Evolutionary conservation across 257 asterid species (phyloP).

Genomic region (Solanum lignicaule): DNA sequence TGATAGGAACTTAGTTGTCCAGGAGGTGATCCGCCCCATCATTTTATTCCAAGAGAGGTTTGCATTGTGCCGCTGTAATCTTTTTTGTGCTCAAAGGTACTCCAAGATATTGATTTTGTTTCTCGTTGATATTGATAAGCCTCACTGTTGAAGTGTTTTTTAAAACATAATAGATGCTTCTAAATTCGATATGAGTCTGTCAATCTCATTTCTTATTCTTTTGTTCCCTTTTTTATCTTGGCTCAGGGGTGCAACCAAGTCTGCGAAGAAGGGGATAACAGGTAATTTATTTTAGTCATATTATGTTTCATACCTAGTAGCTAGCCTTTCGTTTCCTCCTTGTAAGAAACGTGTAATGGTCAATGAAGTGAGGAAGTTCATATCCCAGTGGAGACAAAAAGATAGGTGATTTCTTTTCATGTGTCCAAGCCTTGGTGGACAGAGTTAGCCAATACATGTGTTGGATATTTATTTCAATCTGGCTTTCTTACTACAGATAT

Average conservation of each 20-base stretch:
- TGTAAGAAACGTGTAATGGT: neutral
- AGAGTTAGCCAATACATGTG: neutral
- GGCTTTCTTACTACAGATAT: neutral
- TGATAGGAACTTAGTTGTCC: neutral
- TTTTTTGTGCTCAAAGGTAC: no score
- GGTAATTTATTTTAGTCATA: conserved; percentile 24
- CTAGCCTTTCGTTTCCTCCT: neutral
- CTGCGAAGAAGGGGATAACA: conserved; percentile 93
- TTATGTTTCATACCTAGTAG: no score
- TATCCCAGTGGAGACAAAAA: neutral
- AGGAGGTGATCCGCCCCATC: neutral
- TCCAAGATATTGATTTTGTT: no score
- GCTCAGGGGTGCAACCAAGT: conserved; percentile 71
- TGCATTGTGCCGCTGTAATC: neutral
- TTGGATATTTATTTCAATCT: neutral
- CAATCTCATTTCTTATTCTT: neutral
- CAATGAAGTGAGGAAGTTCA: neutral
- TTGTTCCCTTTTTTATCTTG: conserved; percentile 1
- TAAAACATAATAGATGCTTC: neutral
- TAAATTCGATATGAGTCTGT: neutral
- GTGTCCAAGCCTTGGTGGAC: neutral
- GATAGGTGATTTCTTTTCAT: neutral
- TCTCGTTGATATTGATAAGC: neutral
- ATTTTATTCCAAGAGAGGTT: neutral
- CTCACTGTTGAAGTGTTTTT: neutral